These are phyloP conservation scores for Coemansia sp. DNA, from an alignment of 192 early-diverging fungal species.

Conservation along the genomic window DNA sequence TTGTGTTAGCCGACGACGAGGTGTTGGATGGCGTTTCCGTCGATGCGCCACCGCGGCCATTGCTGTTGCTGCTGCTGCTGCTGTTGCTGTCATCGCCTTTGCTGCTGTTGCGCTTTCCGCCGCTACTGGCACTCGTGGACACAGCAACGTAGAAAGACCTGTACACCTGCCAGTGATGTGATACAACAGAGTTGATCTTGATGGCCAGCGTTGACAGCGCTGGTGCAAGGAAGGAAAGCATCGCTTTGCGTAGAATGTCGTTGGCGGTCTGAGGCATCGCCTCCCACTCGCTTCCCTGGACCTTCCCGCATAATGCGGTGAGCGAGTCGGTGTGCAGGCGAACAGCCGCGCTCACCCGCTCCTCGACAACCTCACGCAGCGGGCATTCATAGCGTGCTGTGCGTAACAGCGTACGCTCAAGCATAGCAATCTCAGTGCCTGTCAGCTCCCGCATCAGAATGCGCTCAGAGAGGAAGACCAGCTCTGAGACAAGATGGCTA, in stretches of 20 bases:
- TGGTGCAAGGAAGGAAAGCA: constrained; percentile 41
- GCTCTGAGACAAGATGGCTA: constrained; percentile 35
- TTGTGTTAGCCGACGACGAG: constrained; percentile 17
- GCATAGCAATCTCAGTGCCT: constrained; percentile 26
- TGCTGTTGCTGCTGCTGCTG: constrained; percentile 1
- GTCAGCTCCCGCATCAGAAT: constrained; percentile 19
- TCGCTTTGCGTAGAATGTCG: constrained; percentile 31
- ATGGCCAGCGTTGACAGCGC: constrained; percentile 24
- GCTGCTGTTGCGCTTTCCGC: background rate
- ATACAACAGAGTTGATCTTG: constrained; percentile 31
- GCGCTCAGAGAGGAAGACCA: constrained; percentile 36
- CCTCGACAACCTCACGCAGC: constrained; percentile 51
- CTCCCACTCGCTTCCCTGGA: constrained; percentile 33
- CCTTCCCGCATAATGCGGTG: constrained; percentile 17
- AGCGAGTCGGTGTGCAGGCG: constrained; percentile 29
- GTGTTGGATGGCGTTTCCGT: background rate
- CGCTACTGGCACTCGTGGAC: constrained; percentile 3
- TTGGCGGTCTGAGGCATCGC: constrained; percentile 29
- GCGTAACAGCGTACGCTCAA: constrained; percentile 48
- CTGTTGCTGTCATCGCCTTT: background rate
- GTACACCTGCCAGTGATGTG: constrained; percentile 54
- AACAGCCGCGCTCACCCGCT: constrained; percentile 33
- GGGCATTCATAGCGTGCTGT: constrained; percentile 48
- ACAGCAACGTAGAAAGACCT: constrained; percentile 42
- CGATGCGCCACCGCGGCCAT: constrained; percentile 6